Evolutionary conservation across 2,329 filamentous ascomycete genomes (phyloP).

Genomic region (Exserohilum turcica): DNA sequence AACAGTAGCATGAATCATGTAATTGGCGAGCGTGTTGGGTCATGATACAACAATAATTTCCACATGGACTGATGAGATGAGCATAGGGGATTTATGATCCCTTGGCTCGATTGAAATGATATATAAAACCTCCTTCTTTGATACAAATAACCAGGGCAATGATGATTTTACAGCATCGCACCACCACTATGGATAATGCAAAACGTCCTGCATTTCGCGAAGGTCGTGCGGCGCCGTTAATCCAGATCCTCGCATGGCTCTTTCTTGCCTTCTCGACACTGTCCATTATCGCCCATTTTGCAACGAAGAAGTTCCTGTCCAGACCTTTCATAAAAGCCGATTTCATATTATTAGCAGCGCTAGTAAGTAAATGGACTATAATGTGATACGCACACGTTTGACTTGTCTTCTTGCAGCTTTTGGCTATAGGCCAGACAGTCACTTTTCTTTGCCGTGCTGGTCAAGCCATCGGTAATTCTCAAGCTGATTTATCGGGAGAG

Average conservation of each 20-base stretch:
- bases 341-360: background rate
- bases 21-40: no score
- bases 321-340: conserved; percentile 3
- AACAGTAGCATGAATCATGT: no score
- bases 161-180: background rate
- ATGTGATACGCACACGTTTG: background rate
- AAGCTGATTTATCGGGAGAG: background rate
- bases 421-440: conserved; percentile 2
- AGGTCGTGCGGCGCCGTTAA: conserved; percentile 8
- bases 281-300: conserved; percentile 8
- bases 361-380: background rate
- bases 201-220: conserved; percentile 1
- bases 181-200: background rate
- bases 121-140: background rate
- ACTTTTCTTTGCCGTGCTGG: conserved; percentile 9
- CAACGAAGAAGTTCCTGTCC: conserved; percentile 9
- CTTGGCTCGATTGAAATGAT: no score
- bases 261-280: conserved; percentile 10
- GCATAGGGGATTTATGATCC: no score
- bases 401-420: background rate
- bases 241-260: conserved; percentile 13
- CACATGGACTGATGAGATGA: no score
- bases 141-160: background rate
- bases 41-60: no score
- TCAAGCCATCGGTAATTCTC: conserved; percentile 8